Conservation (phyloP, 225 moss, liverwort and hornwort species). For the Polytrichum commune region DNA sequence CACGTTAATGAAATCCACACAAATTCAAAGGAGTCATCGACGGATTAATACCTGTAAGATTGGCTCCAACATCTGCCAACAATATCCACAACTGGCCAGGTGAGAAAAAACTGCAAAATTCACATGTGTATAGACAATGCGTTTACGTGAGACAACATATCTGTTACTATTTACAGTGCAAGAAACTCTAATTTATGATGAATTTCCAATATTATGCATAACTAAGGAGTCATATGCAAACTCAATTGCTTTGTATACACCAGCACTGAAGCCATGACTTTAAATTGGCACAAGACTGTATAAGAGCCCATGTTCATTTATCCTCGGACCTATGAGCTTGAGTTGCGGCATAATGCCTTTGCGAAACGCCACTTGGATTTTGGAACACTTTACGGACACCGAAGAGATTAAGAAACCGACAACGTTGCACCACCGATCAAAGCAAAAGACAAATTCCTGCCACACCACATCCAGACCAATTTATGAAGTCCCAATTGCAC, state of each 20-base stretch:
- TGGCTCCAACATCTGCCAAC: too few relatives aligned
- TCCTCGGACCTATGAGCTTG: slow-evolving; percentile 8
- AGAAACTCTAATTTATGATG: too few relatives aligned
- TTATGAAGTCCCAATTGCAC: too few relatives aligned
- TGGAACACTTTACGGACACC: too few relatives aligned
- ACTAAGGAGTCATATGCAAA: not conserved
- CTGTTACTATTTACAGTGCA: too few relatives aligned
- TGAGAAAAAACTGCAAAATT: too few relatives aligned
- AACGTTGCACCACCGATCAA: not conserved
- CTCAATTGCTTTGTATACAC: not conserved
- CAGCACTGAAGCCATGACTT: not conserved
- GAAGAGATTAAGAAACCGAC: too few relatives aligned
- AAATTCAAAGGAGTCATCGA: not conserved
- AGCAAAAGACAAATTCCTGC: not conserved
- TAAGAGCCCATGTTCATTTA: not conserved
- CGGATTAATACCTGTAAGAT: slow-evolving; percentile 66
- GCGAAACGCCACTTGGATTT: not conserved
- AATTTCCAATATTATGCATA: not conserved
- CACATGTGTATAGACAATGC: too few relatives aligned
- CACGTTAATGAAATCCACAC: not conserved
- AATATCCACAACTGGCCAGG: too few relatives aligned
- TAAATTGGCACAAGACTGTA: not conserved
- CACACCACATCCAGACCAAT: not conserved
- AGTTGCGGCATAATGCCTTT: slow-evolving; percentile 3
- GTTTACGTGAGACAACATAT: too few relatives aligned